Percentiles rank a stretch among this genome's conserved stretches.
Conservation (phyloP, 768 basidiomycete genomes). For the Lentinula guzmanii region DNA sequence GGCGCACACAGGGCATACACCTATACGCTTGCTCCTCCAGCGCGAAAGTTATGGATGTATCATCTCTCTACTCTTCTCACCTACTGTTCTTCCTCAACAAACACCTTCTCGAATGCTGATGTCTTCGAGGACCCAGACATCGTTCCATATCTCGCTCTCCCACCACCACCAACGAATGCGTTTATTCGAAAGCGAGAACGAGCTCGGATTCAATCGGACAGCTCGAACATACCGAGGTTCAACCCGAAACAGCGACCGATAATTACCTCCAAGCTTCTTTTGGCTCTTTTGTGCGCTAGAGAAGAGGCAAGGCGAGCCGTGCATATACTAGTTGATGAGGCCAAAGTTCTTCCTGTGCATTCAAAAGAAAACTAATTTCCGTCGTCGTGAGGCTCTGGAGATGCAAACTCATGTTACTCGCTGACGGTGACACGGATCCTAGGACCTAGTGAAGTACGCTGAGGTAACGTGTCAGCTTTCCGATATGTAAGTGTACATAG, state of each 20-base stretch:
- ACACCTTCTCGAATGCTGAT: neutral
- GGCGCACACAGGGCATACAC: neutral
- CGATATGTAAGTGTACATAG: too few relatives aligned
- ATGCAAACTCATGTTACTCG: too few relatives aligned
- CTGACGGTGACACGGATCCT: too few relatives aligned
- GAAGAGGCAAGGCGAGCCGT: neutral
- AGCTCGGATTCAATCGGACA: constrained; percentile 6
- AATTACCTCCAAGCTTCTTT: neutral
- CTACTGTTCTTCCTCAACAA: constrained; percentile 33
- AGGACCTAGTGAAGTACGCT: too few relatives aligned
- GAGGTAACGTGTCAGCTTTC: too few relatives aligned
- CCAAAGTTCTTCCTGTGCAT: neutral
- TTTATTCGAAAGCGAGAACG: constrained; percentile 28
- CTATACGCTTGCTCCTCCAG: neutral
- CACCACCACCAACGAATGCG: constrained; percentile 33
- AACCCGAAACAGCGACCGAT: neutral
- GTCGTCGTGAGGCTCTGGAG: too few relatives aligned
- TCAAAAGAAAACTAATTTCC: too few relatives aligned
- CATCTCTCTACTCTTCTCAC: constrained; percentile 8
- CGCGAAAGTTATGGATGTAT: neutral
- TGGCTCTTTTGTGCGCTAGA: neutral
- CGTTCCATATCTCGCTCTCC: constrained; percentile 29
- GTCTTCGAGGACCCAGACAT: constrained; percentile 11
- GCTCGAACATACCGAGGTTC: neutral
- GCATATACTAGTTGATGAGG: neutral